Percentiles rank a stretch among this genome's conserved stretches.
phyloP scores from a whole-genome alignment of 495 filamentous ascomycete genomes.

The Aspergillus steynii region DNA sequence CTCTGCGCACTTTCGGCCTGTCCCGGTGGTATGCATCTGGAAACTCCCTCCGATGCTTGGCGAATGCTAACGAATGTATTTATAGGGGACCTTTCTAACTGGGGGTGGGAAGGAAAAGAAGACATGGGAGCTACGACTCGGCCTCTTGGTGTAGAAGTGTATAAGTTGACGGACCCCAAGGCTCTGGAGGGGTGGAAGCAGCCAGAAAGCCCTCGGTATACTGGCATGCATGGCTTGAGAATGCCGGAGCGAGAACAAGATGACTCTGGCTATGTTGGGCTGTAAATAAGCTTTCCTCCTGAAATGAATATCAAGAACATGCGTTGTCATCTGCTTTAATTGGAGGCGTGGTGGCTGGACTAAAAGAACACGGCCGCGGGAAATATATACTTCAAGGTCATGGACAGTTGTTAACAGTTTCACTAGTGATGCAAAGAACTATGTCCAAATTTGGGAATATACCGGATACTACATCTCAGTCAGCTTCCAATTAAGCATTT shows the following conservation, averaged over 20 bases:
- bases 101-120: slow-evolving; percentile 71
- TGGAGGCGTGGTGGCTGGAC: no score
- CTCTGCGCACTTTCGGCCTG: slow-evolving; percentile 71
- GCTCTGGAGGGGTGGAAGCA: slow-evolving; percentile 60
- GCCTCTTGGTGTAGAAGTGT: slow-evolving; percentile 72
- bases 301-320: slow-evolving; percentile 32
- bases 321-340: no score
- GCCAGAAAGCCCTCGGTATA: slow-evolving; percentile 58
- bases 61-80: slow-evolving; percentile 34
- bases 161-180: slow-evolving; percentile 52
- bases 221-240: slow-evolving; percentile 66
- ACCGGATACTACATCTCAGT: no score
- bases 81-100: slow-evolving; percentile 69
- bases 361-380: no score
- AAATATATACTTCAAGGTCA: no score
- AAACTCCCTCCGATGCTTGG: background rate
- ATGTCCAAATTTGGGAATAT: no score
- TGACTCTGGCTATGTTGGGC: slow-evolving; percentile 29
- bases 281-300: slow-evolving; percentile 15
- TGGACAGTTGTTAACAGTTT: no score
- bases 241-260: slow-evolving; percentile 39
- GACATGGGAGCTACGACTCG: slow-evolving; percentile 72
- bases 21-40: slow-evolving; percentile 45
- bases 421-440: no score
- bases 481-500: no score